Evolutionary conservation across 352 stramenopile species (phyloP), one percentile per base, ranked within the genome.

Genomic region (Peronosclerospora sorghi): DNA sequence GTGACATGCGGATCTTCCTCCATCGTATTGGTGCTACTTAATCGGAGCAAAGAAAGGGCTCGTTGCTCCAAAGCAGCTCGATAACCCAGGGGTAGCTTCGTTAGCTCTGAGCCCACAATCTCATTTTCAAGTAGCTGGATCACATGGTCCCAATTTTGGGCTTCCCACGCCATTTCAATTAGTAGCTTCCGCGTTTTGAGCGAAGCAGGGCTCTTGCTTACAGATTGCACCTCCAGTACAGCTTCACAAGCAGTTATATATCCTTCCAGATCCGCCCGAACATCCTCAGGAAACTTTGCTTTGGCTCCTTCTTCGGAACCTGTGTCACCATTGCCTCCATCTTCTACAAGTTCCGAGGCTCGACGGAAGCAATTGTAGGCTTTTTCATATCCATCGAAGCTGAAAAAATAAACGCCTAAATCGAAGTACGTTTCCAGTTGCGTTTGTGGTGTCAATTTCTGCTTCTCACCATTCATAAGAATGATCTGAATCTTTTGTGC

Each of bases 361-460:
- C 66, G 68, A 35, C 64, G 80, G 37, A 88, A 86, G 51, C 68
- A 86, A 42, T 72, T 72, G 41, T 85, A 84, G 5, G 76, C 76
- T 34, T 83, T 83, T 35, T 84, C 73, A 32, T 77, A 86, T 2
- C 66, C 66, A 23, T 65, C 72, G 36, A 88, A 85, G 56, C 59
- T 83, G 55, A 88, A 88, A 41, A 81, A 88, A 29, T 86, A 88
- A 20, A 75, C 39, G 0, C 67, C 73, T 1, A 88, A 54, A 41
- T 88, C 76, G 41, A 67, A 74, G 50, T 71, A 83, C 8, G 74
- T 72, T 8, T 85, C 68, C 32, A 82, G 49, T 37, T 83, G 73
- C 1, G 56, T 59, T 38, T 74, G 64, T 10, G 46, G 27, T 7
- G 59, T 28, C 1, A 86, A 54, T 26, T 56, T 50, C 14, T 71